A percentile compares a stretch with the other conserved stretches of the same genome.
Evolutionary conservation across 345 rosid genomes (phyloP).

Genomic region (Populus ilicifolia): DNA sequence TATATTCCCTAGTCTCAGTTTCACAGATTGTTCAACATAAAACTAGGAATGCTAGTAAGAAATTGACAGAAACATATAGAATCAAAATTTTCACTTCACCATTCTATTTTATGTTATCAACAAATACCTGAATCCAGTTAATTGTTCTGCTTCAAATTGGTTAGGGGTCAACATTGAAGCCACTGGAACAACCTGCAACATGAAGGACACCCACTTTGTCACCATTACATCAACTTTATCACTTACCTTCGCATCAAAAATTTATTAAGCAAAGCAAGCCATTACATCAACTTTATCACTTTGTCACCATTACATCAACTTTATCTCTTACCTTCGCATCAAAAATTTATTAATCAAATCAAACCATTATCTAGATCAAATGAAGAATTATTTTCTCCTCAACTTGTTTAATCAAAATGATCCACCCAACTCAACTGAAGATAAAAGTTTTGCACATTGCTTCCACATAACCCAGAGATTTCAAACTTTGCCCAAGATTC

Average conservation of each 20-base stretch:
- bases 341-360: not conserved
- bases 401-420: not conserved
- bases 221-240: constrained; percentile 1
- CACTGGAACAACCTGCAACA: constrained; percentile 82
- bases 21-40: not conserved
- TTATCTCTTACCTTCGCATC: not conserved
- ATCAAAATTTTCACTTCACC: not conserved
- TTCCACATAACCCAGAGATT: too few relatives aligned
- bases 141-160: constrained; percentile 95
- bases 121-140: constrained; percentile 76
- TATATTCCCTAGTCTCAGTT: not conserved
- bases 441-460: too few relatives aligned
- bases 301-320: too few relatives aligned
- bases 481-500: too few relatives aligned
- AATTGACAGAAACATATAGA: not conserved
- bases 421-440: not conserved
- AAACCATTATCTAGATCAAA: not conserved
- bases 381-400: not conserved
- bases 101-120: not conserved
- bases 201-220: constrained; percentile 5
- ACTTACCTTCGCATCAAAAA: not conserved
- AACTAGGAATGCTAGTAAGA: not conserved
- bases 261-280: not conserved
- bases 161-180: constrained; percentile 99
- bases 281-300: too few relatives aligned